These are phyloP conservation scores for Hirschfeldia incana DNA, from an alignment of 345 rosid genomes.

Conservation along the genomic window DNA sequence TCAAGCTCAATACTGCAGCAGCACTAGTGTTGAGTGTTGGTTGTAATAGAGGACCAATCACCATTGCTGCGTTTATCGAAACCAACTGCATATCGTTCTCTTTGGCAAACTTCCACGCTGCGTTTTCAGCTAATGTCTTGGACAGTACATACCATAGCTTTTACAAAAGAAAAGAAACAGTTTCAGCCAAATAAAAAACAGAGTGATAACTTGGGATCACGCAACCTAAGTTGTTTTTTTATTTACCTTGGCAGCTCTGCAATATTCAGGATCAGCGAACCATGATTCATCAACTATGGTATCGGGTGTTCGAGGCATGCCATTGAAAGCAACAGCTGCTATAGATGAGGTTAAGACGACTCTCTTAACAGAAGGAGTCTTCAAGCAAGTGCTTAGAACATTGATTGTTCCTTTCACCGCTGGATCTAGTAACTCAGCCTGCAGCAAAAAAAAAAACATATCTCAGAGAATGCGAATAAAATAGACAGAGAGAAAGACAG, in stretches of 20 bases:
- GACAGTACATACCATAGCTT: constrained; percentile 87
- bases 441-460: neutral
- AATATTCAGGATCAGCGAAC: constrained; percentile 37
- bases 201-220: constrained; percentile 24
- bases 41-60: constrained; percentile 87
- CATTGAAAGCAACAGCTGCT: constrained; percentile 70
- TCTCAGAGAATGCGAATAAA: neutral
- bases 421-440: constrained; percentile 84
- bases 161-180: constrained; percentile 8
- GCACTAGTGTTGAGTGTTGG: constrained; percentile 93
- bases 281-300: constrained; percentile 55
- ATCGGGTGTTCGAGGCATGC: constrained; percentile 75
- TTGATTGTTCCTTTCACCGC: constrained; percentile 88
- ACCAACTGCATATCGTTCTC: constrained; percentile 75
- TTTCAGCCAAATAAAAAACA: constrained; percentile 8
- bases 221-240: neutral
- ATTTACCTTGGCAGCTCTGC: constrained; percentile 54
- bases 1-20: constrained; percentile 67
- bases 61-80: constrained; percentile 85
- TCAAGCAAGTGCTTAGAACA: constrained; percentile 73
- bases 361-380: constrained; percentile 64
- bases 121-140: constrained; percentile 86
- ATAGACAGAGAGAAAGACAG: neutral
- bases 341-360: constrained; percentile 82
- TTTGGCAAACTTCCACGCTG: constrained; percentile 82